A percentile compares a stretch with the other conserved stretches of the same genome.
Evolutionary conservation across 2,329 filamentous ascomycete genomes (phyloP).

Genomic region (Microsporum ferrugineum): DNA sequence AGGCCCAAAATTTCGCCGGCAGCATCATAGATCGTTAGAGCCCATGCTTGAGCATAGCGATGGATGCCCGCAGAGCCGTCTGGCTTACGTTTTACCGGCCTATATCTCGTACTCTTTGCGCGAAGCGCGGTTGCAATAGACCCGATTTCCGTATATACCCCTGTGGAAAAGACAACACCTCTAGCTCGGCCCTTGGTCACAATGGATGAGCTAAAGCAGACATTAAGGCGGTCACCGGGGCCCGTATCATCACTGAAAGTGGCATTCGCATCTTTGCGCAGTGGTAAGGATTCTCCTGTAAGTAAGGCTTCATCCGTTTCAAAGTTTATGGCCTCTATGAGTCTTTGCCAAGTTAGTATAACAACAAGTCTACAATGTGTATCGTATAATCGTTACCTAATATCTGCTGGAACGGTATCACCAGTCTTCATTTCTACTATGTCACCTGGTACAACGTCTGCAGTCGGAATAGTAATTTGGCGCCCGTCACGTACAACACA

Average conservation of each 20-base stretch:
- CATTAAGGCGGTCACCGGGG: constrained; percentile 50
- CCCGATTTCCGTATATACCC: constrained; percentile 51
- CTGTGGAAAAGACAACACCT: constrained; percentile 52
- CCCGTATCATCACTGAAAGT: constrained; percentile 44
- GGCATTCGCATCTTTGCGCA: constrained; percentile 40
- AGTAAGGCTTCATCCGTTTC: constrained; percentile 52
- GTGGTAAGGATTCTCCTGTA: constrained; percentile 51
- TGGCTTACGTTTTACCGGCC: constrained; percentile 41
- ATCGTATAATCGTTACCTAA: constrained; percentile 15
- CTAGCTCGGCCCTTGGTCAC: constrained; percentile 51
- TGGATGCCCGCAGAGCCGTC: constrained; percentile 41
- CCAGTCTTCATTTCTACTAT: constrained; percentile 42
- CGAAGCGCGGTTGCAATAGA: constrained; percentile 54
- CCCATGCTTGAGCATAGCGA: constrained; percentile 41
- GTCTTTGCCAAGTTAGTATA: constrained; percentile 7
- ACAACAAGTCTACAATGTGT: neutral
- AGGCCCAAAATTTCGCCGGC: constrained; percentile 54
- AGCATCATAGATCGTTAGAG: constrained; percentile 45
- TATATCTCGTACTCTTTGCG: constrained; percentile 42
- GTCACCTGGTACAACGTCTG: constrained; percentile 50
- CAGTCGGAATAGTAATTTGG: constrained; percentile 40
- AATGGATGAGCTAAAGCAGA: constrained; percentile 50
- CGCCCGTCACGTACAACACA: constrained; percentile 41
- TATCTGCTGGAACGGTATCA: constrained; percentile 40
- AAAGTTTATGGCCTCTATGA: constrained; percentile 48